Percentiles rank a stretch among this genome's conserved stretches.
phyloP scores from a whole-genome alignment of 257 asterid genomes.

The Penstemon newberryi region DNA sequence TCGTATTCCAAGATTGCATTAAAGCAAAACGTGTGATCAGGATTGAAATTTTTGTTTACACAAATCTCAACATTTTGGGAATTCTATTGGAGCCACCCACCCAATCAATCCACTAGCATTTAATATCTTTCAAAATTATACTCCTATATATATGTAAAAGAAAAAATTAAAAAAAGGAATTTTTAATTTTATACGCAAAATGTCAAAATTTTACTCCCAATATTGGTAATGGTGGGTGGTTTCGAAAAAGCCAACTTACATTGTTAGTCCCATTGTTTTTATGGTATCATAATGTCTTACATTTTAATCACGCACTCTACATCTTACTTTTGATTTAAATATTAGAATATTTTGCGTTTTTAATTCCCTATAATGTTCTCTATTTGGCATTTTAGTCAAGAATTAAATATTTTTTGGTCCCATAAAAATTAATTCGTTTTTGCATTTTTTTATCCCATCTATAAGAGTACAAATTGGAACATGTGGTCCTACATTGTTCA shows the following conservation, averaged over 20 bases:
- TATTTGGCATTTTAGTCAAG: too few species aligned
- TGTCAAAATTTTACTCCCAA: constrained; percentile 15
- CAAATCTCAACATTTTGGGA: not conserved
- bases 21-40: constrained; percentile 21
- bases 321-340: too few species aligned
- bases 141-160: too few species aligned
- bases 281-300: not conserved
- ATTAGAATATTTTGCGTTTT: too few species aligned
- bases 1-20: constrained; percentile 21
- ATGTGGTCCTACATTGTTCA: too few species aligned
- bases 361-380: too few species aligned
- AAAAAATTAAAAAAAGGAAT: too few species aligned
- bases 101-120: constrained; percentile 38
- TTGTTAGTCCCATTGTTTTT: not conserved
- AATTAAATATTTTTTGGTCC: too few species aligned
- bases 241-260: constrained; percentile 17
- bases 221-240: constrained; percentile 37
- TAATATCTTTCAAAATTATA: constrained; percentile 29
- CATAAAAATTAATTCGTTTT: too few species aligned
- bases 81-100: constrained; percentile 19
- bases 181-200: constrained; percentile 9
- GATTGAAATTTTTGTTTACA: not conserved
- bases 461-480: too few species aligned
- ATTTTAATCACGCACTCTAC: too few species aligned
- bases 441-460: too few species aligned